Evolutionary conservation across 2,329 filamentous ascomycete genomes (phyloP), one percentile per base, ranked within the genome.

Genomic region (Pseudovirgaria hyperparasitica): DNA sequence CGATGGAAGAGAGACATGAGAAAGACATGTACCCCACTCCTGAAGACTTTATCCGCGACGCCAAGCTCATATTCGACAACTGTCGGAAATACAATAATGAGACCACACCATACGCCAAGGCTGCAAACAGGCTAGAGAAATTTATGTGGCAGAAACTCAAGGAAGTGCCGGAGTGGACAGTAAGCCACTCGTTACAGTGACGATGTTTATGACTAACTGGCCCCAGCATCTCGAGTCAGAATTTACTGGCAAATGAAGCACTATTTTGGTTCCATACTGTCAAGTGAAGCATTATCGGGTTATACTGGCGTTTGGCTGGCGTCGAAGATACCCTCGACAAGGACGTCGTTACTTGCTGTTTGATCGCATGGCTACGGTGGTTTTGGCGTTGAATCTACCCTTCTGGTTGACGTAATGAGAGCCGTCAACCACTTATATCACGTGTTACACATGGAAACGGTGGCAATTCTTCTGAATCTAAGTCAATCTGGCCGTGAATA

Each of bases 11-110:
- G 41, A 92, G 92, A 56, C 77, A 94, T 37, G 86, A 96, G 47
- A 82, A 84, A 20, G 90, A 96, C 55, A 72, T 87, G 46, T 98
- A 98, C 49, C 71, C 75, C 10, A 85, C 74, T 0, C 87, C 90
- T 0, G 85, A 96, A 48, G 90, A 96, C 43, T 94, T 98, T 42
- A 76, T 87, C 58, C 72, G 69, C 36, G 90, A 98, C 50, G 82
- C 86, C 7, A 77, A 76, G 47, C 70, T 96, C 44, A 76, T 98
- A 39, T 94, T 92, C 45, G 74, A 86, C 51, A 98, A 98, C 53
- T 98, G 90, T 54, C 76, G 86, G 39, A 78, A 81, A 47, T 98
- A 96, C 63, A 98, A 98, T 49, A 92, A 87, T 42, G 87, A 94
- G 58, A 92, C 65, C 22, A 98, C 87, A 1, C 78, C 84, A 0